A percentile compares a stretch with the other conserved stretches of the same genome.
Conservation (phyloP, 2,329 filamentous ascomycete genomes). For the Ceratocystis colombiana region DNA sequence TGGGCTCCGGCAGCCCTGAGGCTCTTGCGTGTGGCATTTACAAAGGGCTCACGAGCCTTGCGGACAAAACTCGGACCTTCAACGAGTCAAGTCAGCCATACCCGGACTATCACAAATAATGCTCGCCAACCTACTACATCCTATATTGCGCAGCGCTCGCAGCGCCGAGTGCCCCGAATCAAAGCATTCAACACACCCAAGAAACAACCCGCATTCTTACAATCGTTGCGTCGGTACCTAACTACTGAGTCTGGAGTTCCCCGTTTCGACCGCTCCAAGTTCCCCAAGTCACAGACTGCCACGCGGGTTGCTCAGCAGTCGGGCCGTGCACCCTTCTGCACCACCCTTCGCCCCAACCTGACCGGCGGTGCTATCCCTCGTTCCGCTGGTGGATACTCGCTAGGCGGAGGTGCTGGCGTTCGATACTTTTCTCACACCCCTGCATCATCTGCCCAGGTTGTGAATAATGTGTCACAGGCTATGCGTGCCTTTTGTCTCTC, state of each 20-base stretch:
- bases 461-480: conserved; percentile 90
- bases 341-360: conserved; percentile 78
- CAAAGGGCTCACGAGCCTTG: conserved; percentile 43
- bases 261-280: conserved; percentile 24
- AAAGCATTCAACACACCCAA: conserved; percentile 23
- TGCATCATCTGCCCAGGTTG: conserved; percentile 74
- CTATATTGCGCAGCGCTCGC: conserved; percentile 41
- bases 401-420: conserved; percentile 46
- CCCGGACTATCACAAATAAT: conserved; percentile 39
- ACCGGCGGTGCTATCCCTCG: conserved; percentile 78
- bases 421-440: conserved; percentile 87
- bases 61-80: conserved; percentile 41
- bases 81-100: conserved; percentile 38
- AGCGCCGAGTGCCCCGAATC: conserved; percentile 34
- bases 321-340: conserved; percentile 74
- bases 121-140: conserved; percentile 46
- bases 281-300: conserved; percentile 24
- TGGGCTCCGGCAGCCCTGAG: conserved; percentile 48
- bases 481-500: conserved; percentile 88
- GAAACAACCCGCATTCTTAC: conserved; percentile 19
- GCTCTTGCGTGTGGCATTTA: conserved; percentile 44
- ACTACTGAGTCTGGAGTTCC: conserved; percentile 23
- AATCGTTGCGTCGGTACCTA: conserved; percentile 24
- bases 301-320: conserved; percentile 34
- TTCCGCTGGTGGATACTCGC: conserved; percentile 77